phyloP scores from a whole-genome alignment of 2,329 filamentous ascomycete genomes.

The Aspergillus nomiae region DNA sequence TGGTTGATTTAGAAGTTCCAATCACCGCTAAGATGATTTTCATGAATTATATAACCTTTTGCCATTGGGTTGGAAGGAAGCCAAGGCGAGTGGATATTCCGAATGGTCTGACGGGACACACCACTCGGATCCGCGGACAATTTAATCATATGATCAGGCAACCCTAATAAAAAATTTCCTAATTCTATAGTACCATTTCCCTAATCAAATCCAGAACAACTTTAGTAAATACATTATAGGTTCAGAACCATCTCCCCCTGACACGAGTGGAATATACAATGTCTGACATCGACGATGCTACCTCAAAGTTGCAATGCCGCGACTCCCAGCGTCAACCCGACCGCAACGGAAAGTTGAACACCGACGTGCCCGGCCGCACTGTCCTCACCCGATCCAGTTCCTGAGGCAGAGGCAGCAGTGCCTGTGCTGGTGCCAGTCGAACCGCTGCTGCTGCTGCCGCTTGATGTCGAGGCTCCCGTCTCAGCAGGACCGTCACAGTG shows the following conservation, averaged over 20 bases:
- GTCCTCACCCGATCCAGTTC: conserved; percentile 9
- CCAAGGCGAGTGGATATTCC: conserved; percentile 12
- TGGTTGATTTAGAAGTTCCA: not conserved
- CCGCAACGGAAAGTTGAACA: conserved; percentile 9
- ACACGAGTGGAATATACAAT: not conserved
- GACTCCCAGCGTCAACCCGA: conserved; percentile 17
- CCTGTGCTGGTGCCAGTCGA: conserved; percentile 3
- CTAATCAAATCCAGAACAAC: not conserved
- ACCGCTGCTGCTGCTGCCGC: conserved; percentile 5
- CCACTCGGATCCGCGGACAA: conserved; percentile 21
- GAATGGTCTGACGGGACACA: conserved; percentile 24
- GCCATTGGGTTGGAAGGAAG: not conserved
- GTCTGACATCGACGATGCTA: not conserved
- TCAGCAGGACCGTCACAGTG: conserved; percentile 19
- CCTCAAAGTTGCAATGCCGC: conserved; percentile 13
- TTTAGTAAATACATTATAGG: not conserved
- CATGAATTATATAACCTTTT: not conserved
- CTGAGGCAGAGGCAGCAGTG: conserved; percentile 11
- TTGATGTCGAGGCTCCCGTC: conserved; percentile 8
- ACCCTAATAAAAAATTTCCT: conserved; percentile 2
- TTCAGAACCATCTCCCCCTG: not conserved
- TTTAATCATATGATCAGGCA: conserved; percentile 12
- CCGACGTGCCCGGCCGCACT: conserved; percentile 11
- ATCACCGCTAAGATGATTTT: not conserved
- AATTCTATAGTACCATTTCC: not conserved